These are phyloP conservation scores for Anisodus acutangulus DNA, from an alignment of 257 asterid genomes.

Conservation along the genomic window DNA sequence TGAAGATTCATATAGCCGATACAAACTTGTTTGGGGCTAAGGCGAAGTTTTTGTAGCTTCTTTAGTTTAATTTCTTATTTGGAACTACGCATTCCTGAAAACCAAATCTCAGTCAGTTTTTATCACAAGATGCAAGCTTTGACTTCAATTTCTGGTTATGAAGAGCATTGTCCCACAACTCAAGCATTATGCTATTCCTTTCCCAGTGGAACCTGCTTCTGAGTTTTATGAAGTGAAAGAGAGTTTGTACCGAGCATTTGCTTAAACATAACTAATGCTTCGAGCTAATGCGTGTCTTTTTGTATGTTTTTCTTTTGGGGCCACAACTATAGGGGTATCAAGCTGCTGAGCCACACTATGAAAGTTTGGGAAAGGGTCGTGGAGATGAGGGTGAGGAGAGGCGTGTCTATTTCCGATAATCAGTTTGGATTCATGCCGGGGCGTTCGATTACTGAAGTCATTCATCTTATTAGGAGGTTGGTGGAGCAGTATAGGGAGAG, in stretches of 20 bases:
- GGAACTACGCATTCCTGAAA: neutral
- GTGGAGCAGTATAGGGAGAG: too few species aligned
- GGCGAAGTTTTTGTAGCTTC: neutral
- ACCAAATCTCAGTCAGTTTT: neutral
- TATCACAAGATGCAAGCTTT: constrained; percentile 23
- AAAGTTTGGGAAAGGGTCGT: too few species aligned
- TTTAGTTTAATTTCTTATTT: neutral
- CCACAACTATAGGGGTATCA: too few species aligned
- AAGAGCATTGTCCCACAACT: neutral
- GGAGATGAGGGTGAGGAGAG: too few species aligned
- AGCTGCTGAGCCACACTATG: too few species aligned
- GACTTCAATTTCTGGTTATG: neutral
- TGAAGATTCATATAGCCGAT: neutral
- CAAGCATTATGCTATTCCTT: constrained; percentile 20
- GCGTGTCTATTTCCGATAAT: too few species aligned
- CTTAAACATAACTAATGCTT: neutral
- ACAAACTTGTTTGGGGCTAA: neutral
- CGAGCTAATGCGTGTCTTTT: neutral
- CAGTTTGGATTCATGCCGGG: too few species aligned
- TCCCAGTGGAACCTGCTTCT: neutral
- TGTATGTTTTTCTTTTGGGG: neutral
- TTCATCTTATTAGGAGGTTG: too few species aligned
- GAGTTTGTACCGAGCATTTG: neutral
- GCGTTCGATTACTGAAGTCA: too few species aligned
- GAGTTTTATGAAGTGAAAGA: neutral